Conservation (phyloP, 768 basidiomycete genomes). For the Boletus rubroflammeus region DNA sequence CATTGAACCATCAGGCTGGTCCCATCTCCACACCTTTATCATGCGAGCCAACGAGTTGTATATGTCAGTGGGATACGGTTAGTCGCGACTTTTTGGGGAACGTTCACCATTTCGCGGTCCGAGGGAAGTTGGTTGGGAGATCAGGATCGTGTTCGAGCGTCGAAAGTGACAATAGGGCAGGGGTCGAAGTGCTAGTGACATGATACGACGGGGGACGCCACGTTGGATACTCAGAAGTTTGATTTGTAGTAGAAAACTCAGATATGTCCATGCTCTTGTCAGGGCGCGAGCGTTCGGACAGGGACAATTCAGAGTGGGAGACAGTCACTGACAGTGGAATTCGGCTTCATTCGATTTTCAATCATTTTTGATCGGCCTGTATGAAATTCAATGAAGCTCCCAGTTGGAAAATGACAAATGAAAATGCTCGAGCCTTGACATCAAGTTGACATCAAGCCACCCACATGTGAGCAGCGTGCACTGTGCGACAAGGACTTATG, state of each 20-base stretch:
- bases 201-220: slow-evolving; percentile 35
- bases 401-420: too few species aligned
- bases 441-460: too few species aligned
- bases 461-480: too few species aligned
- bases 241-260: neutral
- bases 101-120: slow-evolving; percentile 53
- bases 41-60: neutral
- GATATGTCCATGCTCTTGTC: neutral
- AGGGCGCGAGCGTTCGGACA: too few species aligned
- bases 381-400: too few species aligned
- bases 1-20: slow-evolving; percentile 62
- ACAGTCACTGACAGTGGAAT: too few species aligned
- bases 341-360: too few species aligned
- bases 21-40: slow-evolving; percentile 70
- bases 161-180: slow-evolving; percentile 4
- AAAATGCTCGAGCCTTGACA: too few species aligned
- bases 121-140: slow-evolving; percentile 45
- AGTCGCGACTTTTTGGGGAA: neutral
- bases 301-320: too few species aligned
- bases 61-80: neutral
- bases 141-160: slow-evolving; percentile 22
- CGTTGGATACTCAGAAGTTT: neutral
- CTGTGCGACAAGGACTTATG: too few species aligned
- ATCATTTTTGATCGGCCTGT: too few species aligned
- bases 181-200: slow-evolving; percentile 15